Evolutionary conservation across 495 filamentous ascomycete genomes (phyloP).

Genomic region (Aspergillus mulundensis): DNA sequence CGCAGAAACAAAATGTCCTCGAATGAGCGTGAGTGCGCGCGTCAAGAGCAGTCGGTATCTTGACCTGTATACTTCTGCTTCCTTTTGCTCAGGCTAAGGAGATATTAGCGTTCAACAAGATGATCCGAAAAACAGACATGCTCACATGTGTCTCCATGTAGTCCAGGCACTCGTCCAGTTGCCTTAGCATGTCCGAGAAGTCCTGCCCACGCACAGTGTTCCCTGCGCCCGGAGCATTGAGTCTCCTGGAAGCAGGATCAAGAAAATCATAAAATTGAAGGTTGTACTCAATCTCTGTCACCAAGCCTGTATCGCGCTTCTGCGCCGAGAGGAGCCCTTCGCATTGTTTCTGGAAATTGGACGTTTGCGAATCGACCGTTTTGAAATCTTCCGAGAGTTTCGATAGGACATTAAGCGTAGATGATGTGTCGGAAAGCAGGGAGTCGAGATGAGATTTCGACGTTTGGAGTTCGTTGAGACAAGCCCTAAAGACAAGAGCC

Average conservation of each 20-base stretch:
- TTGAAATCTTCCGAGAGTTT: conserved; percentile 77
- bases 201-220: conserved; percentile 75
- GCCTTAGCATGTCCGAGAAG: conserved; percentile 80
- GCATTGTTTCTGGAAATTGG: conserved; percentile 85
- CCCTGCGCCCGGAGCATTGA: conserved; percentile 88
- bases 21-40: conserved; percentile 71
- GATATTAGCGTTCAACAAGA: conserved; percentile 6
- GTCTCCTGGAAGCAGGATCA: conserved; percentile 79
- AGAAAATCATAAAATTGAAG: conserved; percentile 88
- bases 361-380: conserved; percentile 83
- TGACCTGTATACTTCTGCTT: conserved; percentile 76
- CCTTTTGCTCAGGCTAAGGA: conserved; percentile 69
- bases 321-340: conserved; percentile 79
- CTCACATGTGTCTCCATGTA: conserved; percentile 83
- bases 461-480: conserved; percentile 72
- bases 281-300: conserved; percentile 77
- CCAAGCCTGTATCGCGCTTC: conserved; percentile 66
- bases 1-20: conserved; percentile 76
- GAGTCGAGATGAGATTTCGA: conserved; percentile 74
- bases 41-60: conserved; percentile 67
- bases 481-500: conserved; percentile 47
- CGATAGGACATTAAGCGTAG: conserved; percentile 67
- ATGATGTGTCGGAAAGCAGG: conserved; percentile 72
- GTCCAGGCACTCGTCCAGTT: conserved; percentile 80
- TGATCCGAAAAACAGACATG: conserved; percentile 16